These are phyloP conservation scores for Aulographum hederae DNA, from an alignment of 2,329 filamentous ascomycete genomes.

Conservation along the genomic window DNA sequence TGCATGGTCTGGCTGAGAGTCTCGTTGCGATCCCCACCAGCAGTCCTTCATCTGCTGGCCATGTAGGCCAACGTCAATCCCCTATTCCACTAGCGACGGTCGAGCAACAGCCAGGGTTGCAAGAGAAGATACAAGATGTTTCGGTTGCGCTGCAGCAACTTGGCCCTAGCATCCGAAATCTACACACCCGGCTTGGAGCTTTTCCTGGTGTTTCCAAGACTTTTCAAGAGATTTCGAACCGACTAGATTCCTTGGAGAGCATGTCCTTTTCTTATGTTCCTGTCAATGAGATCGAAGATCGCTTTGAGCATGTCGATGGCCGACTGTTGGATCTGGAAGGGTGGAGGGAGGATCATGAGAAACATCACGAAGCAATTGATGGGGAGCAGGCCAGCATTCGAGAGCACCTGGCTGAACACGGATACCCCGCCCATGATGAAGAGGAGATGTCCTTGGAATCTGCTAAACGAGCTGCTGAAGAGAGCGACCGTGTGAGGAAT, in stretches of 20 bases:
- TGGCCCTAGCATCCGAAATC: slow-evolving; percentile 7
- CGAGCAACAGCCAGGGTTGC: not conserved
- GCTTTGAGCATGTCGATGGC: slow-evolving; percentile 46
- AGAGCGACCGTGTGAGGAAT: slow-evolving; percentile 24
- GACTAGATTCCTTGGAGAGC: slow-evolving; percentile 51
- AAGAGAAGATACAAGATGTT: not conserved
- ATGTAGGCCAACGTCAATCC: not conserved
- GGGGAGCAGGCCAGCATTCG: slow-evolving; percentile 10
- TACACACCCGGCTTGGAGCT: slow-evolving; percentile 17
- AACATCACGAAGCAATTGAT: slow-evolving; percentile 13
- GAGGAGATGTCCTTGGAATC: slow-evolving; percentile 3
- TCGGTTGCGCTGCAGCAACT: slow-evolving; percentile 1
- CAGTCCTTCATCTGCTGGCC: too few species aligned
- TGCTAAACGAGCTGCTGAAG: slow-evolving; percentile 9
- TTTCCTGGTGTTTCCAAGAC: slow-evolving; percentile 24
- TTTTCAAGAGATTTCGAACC: slow-evolving; percentile 42
- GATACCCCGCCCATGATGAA: not conserved
- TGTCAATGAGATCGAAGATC: slow-evolving; percentile 53
- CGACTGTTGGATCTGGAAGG: slow-evolving; percentile 52
- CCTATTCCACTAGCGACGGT: not conserved
- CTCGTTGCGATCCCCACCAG: not conserved
- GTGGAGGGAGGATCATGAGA: slow-evolving; percentile 22
- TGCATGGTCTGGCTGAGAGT: too few species aligned
- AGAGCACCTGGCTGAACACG: not conserved
- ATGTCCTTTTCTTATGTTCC: slow-evolving; percentile 46